phyloP scores from a whole-genome alignment of 2,329 filamentous ascomycete genomes.

The Coniella vitis region DNA sequence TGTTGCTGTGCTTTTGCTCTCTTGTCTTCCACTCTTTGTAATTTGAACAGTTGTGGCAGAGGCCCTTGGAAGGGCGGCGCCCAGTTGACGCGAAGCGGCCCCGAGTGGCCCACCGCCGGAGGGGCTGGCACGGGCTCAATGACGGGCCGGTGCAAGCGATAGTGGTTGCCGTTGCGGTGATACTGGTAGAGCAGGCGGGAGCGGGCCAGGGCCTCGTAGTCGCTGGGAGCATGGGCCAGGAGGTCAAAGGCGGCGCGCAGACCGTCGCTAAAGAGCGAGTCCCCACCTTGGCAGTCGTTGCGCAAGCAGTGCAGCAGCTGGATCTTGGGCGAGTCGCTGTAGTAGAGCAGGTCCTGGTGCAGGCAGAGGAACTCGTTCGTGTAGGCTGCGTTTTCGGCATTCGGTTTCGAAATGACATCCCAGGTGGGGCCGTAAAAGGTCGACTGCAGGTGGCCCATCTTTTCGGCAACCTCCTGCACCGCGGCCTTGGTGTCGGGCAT shows the following conservation, averaged over 20 bases:
- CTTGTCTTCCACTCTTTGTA: not conserved
- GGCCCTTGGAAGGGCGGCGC: constrained; percentile 6
- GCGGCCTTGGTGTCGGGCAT: constrained; percentile 62
- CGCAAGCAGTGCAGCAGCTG: constrained; percentile 87
- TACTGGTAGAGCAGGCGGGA: constrained; percentile 52
- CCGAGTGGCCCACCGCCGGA: not conserved
- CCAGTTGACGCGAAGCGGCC: constrained; percentile 6
- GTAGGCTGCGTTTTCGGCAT: constrained; percentile 89
- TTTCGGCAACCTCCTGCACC: constrained; percentile 60
- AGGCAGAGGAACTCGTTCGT: constrained; percentile 75
- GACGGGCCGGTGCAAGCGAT: constrained; percentile 46
- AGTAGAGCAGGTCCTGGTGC: constrained; percentile 91
- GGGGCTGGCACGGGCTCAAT: constrained; percentile 27
- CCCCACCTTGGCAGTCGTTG: constrained; percentile 72
- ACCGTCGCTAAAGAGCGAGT: constrained; percentile 79
- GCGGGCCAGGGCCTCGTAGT: constrained; percentile 33
- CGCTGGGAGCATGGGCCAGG: constrained; percentile 15
- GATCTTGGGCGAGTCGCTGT: constrained; percentile 68
- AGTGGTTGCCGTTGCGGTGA: constrained; percentile 59
- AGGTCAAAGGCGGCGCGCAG: constrained; percentile 50
- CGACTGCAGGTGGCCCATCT: constrained; percentile 72
- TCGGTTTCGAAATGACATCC: constrained; percentile 75
- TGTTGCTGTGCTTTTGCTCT: too few relatives aligned
- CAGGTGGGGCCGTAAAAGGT: constrained; percentile 91
- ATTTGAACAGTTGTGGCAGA: constrained; percentile 8